These are phyloP conservation scores for Purshia tridentata DNA, from an alignment of 306 rosid genomes.

Conservation along the genomic window DNA sequence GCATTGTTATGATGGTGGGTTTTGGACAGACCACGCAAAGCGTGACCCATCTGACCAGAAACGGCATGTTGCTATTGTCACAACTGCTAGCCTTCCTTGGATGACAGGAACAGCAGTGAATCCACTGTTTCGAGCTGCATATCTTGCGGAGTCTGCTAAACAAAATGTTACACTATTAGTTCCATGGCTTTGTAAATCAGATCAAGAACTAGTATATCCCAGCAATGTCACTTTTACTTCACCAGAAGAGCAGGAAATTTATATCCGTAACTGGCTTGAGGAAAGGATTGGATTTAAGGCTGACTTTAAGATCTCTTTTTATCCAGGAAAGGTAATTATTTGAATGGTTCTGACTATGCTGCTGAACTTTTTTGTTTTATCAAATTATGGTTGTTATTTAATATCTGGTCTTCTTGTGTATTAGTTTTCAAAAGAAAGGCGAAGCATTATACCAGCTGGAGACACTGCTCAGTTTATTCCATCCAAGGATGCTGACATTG, in stretches of 20 bases:
- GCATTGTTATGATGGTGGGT: slow-evolving; percentile 83
- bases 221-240: slow-evolving; percentile 70
- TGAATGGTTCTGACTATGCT: slow-evolving; percentile 16
- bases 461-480: slow-evolving; percentile 92
- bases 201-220: slow-evolving; percentile 91
- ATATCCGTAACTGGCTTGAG: slow-evolving; percentile 95
- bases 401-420: slow-evolving; percentile 28
- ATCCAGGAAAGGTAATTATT: slow-evolving; percentile 86
- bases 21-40: slow-evolving; percentile 76
- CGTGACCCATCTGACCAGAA: slow-evolving; percentile 50
- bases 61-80: slow-evolving; percentile 89
- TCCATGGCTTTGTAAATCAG: slow-evolving; percentile 95
- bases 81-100: slow-evolving; percentile 99
- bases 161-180: slow-evolving; percentile 85
- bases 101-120: slow-evolving; percentile 99
- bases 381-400: slow-evolving; percentile 22
- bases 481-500: slow-evolving; percentile 90
- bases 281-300: slow-evolving; percentile 92
- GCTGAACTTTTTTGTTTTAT: slow-evolving; percentile 11
- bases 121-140: slow-evolving; percentile 95
- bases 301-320: slow-evolving; percentile 88
- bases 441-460: slow-evolving; percentile 95
- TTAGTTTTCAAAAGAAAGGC: slow-evolving; percentile 77
- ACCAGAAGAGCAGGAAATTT: slow-evolving; percentile 89
- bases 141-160: slow-evolving; percentile 73